Percentiles rank a stretch among this genome's conserved stretches.
Conservation (phyloP, 2,329 filamentous ascomycete species). For the Pseudogymnoascus sp. region DNA sequence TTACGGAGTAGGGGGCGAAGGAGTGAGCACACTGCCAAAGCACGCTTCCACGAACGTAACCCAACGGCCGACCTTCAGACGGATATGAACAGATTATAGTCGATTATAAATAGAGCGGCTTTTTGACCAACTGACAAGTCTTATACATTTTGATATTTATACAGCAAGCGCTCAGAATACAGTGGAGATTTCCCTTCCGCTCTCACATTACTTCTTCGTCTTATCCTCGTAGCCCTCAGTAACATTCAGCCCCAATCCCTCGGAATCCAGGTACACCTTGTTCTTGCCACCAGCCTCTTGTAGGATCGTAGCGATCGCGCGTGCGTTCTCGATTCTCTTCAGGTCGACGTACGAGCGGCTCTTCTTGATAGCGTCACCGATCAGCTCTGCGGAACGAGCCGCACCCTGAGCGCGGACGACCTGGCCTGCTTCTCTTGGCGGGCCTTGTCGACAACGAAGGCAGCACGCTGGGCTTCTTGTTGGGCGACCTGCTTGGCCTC, state of each 20-base stretch:
- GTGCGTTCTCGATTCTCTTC: constrained; percentile 95
- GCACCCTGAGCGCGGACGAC: constrained; percentile 99
- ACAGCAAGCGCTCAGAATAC: constrained; percentile 31
- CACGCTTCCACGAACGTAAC: not conserved
- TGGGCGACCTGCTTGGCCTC: constrained; percentile 70
- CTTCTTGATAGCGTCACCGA: constrained; percentile 99
- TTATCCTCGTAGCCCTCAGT: constrained; percentile 44
- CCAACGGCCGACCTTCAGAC: not conserved
- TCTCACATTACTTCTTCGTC: constrained; percentile 39
- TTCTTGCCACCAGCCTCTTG: constrained; percentile 84
- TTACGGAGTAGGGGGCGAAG: not conserved
- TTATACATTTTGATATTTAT: constrained; percentile 11
- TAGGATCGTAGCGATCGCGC: constrained; percentile 77
- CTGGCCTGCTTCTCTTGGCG: constrained; percentile 98
- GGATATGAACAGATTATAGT: constrained; percentile 9
- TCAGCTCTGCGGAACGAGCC: constrained; percentile 92
- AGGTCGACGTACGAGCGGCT: constrained; percentile 93
- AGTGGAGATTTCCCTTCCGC: constrained; percentile 40
- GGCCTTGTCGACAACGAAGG: constrained; percentile 97
- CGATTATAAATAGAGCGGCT: constrained; percentile 8
- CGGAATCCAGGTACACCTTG: constrained; percentile 86
- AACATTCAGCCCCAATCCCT: constrained; percentile 88
- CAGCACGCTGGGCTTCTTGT: constrained; percentile 94
- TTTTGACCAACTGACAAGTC: constrained; percentile 7
- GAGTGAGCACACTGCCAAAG: not conserved